phyloP scores from a whole-genome alignment of 2,329 filamentous ascomycete genomes.

The Xylogone sp. region DNA sequence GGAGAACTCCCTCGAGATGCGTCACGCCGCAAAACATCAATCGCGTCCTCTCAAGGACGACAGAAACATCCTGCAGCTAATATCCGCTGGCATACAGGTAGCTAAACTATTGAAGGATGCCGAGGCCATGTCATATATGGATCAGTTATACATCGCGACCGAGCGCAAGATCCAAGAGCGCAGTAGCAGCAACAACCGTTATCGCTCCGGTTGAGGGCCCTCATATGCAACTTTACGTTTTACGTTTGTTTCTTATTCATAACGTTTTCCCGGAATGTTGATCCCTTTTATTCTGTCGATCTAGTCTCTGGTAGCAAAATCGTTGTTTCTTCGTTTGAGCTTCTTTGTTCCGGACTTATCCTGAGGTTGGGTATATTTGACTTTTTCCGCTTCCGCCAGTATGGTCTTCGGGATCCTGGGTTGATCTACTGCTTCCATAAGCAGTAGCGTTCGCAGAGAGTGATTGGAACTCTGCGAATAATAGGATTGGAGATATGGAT shows the following conservation, averaged over 20 bases:
- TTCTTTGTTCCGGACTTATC: background rate
- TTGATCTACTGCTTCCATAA: background rate
- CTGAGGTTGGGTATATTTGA: background rate
- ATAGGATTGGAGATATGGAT: background rate
- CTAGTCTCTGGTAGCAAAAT: background rate
- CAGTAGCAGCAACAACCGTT: slow-evolving; percentile 31
- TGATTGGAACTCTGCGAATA: background rate
- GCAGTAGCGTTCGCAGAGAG: background rate
- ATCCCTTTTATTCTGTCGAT: background rate
- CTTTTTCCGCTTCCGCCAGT: background rate
- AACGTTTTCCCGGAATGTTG: background rate
- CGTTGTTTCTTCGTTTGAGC: background rate
- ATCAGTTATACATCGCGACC: slow-evolving; percentile 76
- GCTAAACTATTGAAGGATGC: slow-evolving; percentile 85
- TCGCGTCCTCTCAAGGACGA: slow-evolving; percentile 82
- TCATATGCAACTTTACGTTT: background rate
- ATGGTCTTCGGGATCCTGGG: background rate
- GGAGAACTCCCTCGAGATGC: slow-evolving; percentile 85
- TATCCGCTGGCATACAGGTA: slow-evolving; percentile 83
- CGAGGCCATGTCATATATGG: slow-evolving; percentile 65
- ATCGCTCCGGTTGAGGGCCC: slow-evolving; percentile 11
- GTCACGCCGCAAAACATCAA: slow-evolving; percentile 80
- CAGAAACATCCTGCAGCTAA: slow-evolving; percentile 81
- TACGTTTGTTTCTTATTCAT: background rate
- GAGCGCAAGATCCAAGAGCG: slow-evolving; percentile 75